phyloP scores from a whole-genome alignment of 306 rosid species.

The Rosa persica region DNA sequence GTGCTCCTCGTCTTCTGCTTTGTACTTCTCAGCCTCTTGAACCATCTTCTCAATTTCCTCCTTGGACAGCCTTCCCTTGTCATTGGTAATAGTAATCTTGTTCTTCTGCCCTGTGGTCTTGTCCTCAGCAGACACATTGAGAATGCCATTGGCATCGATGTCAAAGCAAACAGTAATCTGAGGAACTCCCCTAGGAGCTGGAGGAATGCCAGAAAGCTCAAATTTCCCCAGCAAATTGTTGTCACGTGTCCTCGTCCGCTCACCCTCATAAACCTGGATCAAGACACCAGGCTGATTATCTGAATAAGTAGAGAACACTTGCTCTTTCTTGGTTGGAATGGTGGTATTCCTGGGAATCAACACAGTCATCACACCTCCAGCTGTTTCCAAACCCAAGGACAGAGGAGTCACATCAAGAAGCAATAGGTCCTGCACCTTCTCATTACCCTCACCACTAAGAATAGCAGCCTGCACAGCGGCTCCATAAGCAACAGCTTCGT shows the following conservation, averaged over 20 bases:
- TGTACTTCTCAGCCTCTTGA: conserved; percentile 80
- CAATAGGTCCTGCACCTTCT: conserved; percentile 70
- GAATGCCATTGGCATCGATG: conserved; percentile 69
- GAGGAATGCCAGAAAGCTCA: conserved; percentile 77
- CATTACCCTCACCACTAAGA: conserved; percentile 72
- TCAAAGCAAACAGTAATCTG: conserved; percentile 74
- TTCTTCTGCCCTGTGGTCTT: conserved; percentile 78
- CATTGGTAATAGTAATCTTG: conserved; percentile 76
- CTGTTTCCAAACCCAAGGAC: conserved; percentile 66
- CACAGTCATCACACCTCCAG: conserved; percentile 79
- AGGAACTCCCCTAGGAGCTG: conserved; percentile 76
- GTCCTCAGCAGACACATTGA: conserved; percentile 71
- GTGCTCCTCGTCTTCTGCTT: conserved; percentile 75
- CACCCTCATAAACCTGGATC: conserved; percentile 79
- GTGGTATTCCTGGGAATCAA: conserved; percentile 72
- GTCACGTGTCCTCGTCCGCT: conserved; percentile 59
- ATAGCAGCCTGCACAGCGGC: conserved; percentile 78
- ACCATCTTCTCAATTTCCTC: conserved; percentile 84
- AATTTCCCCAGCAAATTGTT: conserved; percentile 77
- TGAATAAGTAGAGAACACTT: conserved; percentile 63
- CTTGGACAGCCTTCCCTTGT: conserved; percentile 70
- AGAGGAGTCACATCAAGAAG: conserved; percentile 73
- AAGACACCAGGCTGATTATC: conserved; percentile 78
- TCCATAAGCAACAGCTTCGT: conserved; percentile 80
- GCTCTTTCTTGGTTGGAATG: conserved; percentile 77